Evolutionary conservation across 305 asterid genomes (phyloP).

Genomic region (Fraxinus sp.): DNA sequence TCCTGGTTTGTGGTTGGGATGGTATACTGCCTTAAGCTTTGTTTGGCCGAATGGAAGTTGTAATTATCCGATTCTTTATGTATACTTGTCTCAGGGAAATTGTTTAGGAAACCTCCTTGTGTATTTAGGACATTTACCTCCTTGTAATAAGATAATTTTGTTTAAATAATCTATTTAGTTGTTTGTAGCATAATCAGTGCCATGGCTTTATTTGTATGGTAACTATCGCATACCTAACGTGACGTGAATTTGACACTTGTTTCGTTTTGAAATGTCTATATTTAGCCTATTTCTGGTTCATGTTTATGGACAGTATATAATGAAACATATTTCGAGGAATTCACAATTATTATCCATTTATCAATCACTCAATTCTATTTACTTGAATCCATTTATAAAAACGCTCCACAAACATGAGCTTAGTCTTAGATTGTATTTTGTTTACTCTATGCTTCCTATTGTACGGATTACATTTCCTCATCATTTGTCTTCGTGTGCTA

Average conservation of each 20-base stretch:
- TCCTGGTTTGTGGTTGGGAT: slow-evolving; percentile 4
- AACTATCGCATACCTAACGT: background rate
- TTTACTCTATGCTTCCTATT: background rate
- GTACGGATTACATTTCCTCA: background rate
- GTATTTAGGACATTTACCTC: slow-evolving; percentile 21
- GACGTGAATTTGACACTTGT: background rate
- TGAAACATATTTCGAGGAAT: no score
- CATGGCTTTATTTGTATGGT: background rate
- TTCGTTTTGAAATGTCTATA: background rate
- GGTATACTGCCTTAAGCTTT: slow-evolving; percentile 23
- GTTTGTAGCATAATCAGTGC: background rate
- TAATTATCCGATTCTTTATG: slow-evolving; percentile 60
- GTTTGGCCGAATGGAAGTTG: slow-evolving; percentile 56
- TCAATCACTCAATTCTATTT: no score
- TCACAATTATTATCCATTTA: background rate
- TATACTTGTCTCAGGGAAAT: slow-evolving; percentile 28
- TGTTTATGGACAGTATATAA: background rate
- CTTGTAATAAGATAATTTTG: slow-evolving; percentile 19
- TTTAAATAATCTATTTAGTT: background rate
- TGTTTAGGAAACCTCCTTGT: slow-evolving; percentile 24
- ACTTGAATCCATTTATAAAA: background rate
- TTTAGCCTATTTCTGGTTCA: background rate
- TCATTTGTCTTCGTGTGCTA: background rate
- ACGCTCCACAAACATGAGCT: background rate
- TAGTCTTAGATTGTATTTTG: no score